phyloP scores from a whole-genome alignment of 352 stramenopile species.

The Albugo laibachii region DNA sequence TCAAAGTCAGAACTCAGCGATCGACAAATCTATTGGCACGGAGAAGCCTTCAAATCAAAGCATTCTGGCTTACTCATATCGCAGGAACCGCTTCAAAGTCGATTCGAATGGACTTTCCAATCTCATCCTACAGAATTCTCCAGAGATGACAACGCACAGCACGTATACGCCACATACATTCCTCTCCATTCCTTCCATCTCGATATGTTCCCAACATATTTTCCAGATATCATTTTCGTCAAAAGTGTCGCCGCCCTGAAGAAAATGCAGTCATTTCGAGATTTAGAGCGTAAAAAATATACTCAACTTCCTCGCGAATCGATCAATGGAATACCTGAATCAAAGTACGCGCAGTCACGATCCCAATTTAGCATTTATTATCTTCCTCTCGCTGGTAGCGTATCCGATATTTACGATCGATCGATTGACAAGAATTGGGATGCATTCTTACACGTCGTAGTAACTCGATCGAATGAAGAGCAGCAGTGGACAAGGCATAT shows the following conservation, averaged over 20 bases:
- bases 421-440: conserved; percentile 45
- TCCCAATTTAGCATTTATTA: conserved; percentile 31
- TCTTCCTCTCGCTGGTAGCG: conserved; percentile 19
- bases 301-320: conserved; percentile 10
- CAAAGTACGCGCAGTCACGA: conserved; percentile 13
- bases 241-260: conserved; percentile 39
- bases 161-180: conserved; percentile 22
- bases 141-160: conserved; percentile 1
- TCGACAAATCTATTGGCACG: conserved; percentile 6
- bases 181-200: conserved; percentile 10
- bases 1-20: conserved; percentile 21
- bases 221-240: conserved; percentile 40
- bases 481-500: conserved; percentile 48
- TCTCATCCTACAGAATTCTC: conserved; percentile 2
- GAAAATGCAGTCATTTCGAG: conserved; percentile 27
- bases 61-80: too few relatives aligned
- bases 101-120: neutral
- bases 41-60: too few relatives aligned
- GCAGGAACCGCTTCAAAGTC: too few relatives aligned
- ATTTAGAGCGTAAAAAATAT: conserved; percentile 23
- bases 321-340: conserved; percentile 1
- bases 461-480: conserved; percentile 23
- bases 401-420: conserved; percentile 40
- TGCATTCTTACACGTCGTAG: conserved; percentile 47
- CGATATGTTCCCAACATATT: conserved; percentile 12